Evolutionary conservation across 306 rosid species (phyloP), one percentile per base, ranked within the genome.

Genomic region (Arachis stenosperma): DNA sequence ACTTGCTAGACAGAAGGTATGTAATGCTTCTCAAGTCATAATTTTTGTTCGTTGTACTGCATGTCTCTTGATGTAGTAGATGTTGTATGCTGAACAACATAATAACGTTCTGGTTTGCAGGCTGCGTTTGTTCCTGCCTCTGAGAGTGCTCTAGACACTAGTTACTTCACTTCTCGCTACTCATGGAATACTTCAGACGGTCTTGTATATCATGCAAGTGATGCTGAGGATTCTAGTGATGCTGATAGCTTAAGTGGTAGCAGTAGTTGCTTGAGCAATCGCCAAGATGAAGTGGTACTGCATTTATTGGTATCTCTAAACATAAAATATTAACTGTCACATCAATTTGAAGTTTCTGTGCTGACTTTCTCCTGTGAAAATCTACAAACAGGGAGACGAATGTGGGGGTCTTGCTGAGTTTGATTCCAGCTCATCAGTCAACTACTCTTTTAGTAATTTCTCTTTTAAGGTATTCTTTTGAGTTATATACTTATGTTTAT

Each of bases 121-220:
- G 99, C 99, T 78, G 99, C 99, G 29, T 95, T 95, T 87, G 96
- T 95, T 86, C 99, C 99, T 73, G 53, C 93, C 41, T 95, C 98
- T 27, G 99, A 91, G 74, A 91, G 98, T 81, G 95, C 92, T 56
- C 81, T 95, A 27, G 99, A 95, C 67, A 95, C 99, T 29, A 91
- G 99, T 88, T 95, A 95, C 80, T 95, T 95, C 80, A 89, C 90
- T 6, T 89, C 96, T 79, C 99, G 99, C 73, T 86, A 87, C 74
- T 83, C 96, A 39, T 95, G 99, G 99, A 95, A 85, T 77, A 80
- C 89, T 76, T 83, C 88, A 9, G 91, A 88, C 66, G 92, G 86
- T 59, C 81, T 83, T 66, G 85, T 59, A 27, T 91, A 84, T 85
- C 90, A 78, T 57, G 81, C 77, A 5, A 95, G 98, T 74, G 98